Evolutionary conservation across 331 rosid genomes (phyloP), one percentile per base, ranked within the genome.

Genomic region (Quercus phellos): DNA sequence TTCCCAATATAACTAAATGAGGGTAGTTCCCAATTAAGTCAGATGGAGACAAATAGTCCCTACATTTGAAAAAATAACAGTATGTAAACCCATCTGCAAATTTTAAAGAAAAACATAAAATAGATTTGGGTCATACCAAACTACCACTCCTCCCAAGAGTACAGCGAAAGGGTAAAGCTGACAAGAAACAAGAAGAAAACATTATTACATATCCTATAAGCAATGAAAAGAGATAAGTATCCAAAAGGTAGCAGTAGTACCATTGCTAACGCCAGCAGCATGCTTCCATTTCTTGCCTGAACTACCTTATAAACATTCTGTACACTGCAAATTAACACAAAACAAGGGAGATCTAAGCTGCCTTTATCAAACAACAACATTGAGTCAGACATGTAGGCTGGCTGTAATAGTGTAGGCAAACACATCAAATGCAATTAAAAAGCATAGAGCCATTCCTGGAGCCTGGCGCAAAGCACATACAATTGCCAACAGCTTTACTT

Each of bases 11-110:
- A 58, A 90, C 92, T 79, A 94, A 85, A 88, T 92, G 96, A 73
- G 94, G 98, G 84, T 92, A 90, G 58, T 81, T 87, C 55, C 77
- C 81, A 30, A 91, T 55, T 74, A 92, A 84, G 84, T 91, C 89
- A 30, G 94, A 89, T 55, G 97, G 96, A 82, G 98, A 94, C 85
- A 92, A 86, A 78, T 88, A 86, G 79, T 91, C 90, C 99, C 99
- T 92, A 84, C 81, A 86, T n/a, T 46, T 81, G 55, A 80, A 77
- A 32, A 42, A 54, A 30, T 26, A 42, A 22, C 69, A 72, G 22
- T 34, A 66, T 58, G 74, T 46, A 68, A 68, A 55, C 73, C 68
- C 34, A 74, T 29, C 80, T 38, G 16, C 46, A 66, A 17, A 51
- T 58, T 68, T 50, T 59, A 71, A 54, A 46, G 63, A 77, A 50